phyloP scores from a whole-genome alignment of 176 grass and related monocot genomes.

The Oryza rufipogon region DNA sequence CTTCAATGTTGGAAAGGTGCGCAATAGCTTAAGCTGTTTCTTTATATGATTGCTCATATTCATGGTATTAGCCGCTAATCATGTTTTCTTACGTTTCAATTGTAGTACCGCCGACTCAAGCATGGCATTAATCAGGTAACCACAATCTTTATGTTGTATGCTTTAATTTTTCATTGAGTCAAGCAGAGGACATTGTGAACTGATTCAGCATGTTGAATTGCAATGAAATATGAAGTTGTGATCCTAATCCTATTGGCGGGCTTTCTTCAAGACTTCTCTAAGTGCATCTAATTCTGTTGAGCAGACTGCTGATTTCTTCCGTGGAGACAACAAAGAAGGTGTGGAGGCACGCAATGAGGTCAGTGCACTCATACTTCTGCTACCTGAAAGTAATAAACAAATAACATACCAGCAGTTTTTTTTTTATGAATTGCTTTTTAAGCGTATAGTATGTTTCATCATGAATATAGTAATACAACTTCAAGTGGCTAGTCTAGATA shows the following conservation, averaged over 20 bases:
- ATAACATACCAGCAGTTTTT: background rate
- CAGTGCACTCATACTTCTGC: conserved; percentile 34
- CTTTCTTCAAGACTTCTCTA: conserved; percentile 37
- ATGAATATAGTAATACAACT: conserved; percentile 23
- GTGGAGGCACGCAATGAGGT: conserved; percentile 98
- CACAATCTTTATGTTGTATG: conserved; percentile 10
- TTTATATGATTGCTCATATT: conserved; percentile 13
- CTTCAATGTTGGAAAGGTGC: conserved; percentile 99
- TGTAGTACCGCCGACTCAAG: conserved; percentile 93
- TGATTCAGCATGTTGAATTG: too few relatives aligned
- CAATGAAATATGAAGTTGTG: too few relatives aligned
- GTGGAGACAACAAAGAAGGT: conserved; percentile 92
- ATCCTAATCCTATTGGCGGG: too few relatives aligned
- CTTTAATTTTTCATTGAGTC: conserved; percentile 33
- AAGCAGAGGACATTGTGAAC: too few relatives aligned
- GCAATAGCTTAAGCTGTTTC: conserved; percentile 35
- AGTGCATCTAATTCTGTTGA: conserved; percentile 51
- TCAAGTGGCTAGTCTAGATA: background rate
- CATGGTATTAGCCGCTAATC: conserved; percentile 38
- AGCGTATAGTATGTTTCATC: conserved; percentile 9
- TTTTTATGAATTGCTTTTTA: conserved; percentile 21
- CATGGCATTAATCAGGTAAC: conserved; percentile 93
- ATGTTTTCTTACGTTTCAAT: conserved; percentile 39
- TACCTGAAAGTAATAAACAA: conserved; percentile 10
- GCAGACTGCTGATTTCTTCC: conserved; percentile 95